phyloP scores from a whole-genome alignment of 495 filamentous ascomycete species.

The Neurospora sublineolata region DNA sequence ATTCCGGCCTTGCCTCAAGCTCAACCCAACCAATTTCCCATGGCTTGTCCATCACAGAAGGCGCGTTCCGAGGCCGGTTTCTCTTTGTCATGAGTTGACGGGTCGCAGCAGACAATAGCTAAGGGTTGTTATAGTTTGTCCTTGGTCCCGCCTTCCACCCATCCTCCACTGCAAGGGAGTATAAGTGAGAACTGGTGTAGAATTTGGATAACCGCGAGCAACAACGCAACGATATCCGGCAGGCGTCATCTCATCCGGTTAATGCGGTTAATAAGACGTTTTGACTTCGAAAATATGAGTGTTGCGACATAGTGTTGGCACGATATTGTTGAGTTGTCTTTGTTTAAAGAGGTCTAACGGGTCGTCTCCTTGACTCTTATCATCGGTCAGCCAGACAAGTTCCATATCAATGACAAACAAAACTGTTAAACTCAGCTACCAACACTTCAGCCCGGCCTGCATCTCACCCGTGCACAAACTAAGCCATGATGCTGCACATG shows the following conservation, averaged over 20 bases:
- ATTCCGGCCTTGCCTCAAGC: constrained; percentile 41
- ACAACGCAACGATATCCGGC: background rate
- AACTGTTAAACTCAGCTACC: background rate
- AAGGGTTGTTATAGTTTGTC: background rate
- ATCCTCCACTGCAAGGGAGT: background rate
- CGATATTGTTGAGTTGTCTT: background rate
- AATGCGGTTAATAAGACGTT: background rate
- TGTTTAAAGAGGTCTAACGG: background rate
- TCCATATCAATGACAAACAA: background rate
- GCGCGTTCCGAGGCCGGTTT: constrained; percentile 2
- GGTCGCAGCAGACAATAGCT: background rate
- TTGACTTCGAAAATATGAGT: background rate
- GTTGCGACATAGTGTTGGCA: background rate
- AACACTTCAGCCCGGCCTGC: background rate
- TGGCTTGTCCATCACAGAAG: background rate
- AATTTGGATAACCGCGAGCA: background rate
- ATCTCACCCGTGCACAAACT: background rate
- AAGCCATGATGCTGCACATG: background rate
- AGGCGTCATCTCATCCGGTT: background rate
- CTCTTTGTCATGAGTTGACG: constrained; percentile 19
- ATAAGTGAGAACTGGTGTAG: background rate
- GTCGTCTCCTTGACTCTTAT: background rate
- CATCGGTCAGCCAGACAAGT: background rate
- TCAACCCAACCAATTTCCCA: background rate
- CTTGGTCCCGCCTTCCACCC: background rate